Base-by-base conservation (phyloP, 768 basidiomycete species). In the Gymnopilus junonius region DNA sequence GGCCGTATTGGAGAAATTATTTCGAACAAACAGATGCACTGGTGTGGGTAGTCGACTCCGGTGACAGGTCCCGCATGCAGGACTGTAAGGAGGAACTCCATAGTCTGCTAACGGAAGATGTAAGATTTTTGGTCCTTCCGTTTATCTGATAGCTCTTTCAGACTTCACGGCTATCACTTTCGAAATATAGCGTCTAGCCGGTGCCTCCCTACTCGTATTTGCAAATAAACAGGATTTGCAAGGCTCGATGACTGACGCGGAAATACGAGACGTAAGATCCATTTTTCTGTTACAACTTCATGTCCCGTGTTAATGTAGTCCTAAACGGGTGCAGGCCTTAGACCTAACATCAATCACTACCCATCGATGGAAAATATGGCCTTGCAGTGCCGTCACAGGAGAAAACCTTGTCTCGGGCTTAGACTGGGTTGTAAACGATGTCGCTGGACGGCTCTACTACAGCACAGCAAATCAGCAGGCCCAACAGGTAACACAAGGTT, bases 1-100 rank as follows among this genome's bases (percentile, higher is more conserved):
- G 97, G 31, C 97, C 97, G 7, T 99, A 99, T 75, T 99, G 97
- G 97, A 83, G 94, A 25, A 99, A 99, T 76, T 99, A 99, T 78
- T 99, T 99, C 69, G 97, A 99, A 76, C 94, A 95, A 77, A 99
- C 97, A 10, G 97, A 99, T 76, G 97, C 93, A 7, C 82, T 99
- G 45, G 95, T 99, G 34, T 99, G 97, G 97, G 97, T 99, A 17
- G 96, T 99, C 42, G 97, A 99, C 79, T 97, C 95, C 0, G 86
- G 91, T 37, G 97, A 99, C 78, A 85, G 92, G 42, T 83, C 94
- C 80, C 86, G 97, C 65, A 93, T 97, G 85, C 77, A 81, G 53
- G 96, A 99, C 74, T 99, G 97, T 78, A 91, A 85, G 71, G 80
- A 87, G 53, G 97, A 99, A 76, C 82, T 99, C 21, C 89, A 91